Percentiles rank a stretch among this genome's conserved stretches.
These are phyloP conservation scores for Chlorella variabilis DNA, from an alignment of 163 green algal genomes.

Conservation along the genomic window DNA sequence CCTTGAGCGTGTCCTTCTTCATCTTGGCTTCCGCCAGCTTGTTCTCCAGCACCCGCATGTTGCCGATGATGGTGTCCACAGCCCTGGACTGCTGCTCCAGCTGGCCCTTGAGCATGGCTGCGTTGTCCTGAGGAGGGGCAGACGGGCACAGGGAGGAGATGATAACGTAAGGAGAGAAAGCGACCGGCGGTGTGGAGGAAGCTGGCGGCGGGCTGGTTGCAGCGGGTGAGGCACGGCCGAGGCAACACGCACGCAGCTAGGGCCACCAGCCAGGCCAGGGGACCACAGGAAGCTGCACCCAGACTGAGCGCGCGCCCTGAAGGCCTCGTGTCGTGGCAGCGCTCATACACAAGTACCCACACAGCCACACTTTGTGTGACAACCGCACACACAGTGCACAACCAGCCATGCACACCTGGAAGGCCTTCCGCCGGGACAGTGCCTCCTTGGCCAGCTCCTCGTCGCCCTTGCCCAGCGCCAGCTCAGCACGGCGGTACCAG, in stretches of 20 bases:
- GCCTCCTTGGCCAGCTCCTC: slow-evolving; percentile 97
- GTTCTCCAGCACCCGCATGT: slow-evolving; percentile 89
- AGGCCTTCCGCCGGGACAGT: slow-evolving; percentile 89
- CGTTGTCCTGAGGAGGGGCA: slow-evolving; percentile 79
- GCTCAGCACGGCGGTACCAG: slow-evolving; percentile 83
- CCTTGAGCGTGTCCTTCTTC: slow-evolving; percentile 99
- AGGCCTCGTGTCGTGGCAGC: too few species aligned
- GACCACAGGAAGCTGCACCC: too few species aligned
- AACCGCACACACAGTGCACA: too few species aligned
- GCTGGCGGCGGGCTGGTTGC: too few species aligned
- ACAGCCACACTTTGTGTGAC: too few species aligned
- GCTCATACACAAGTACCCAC: too few species aligned
- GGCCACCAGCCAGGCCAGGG: too few species aligned
- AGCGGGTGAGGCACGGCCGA: too few species aligned
- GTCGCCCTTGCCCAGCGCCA: slow-evolving; percentile 94
- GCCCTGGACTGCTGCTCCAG: slow-evolving; percentile 88
- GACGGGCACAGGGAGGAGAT: background rate
- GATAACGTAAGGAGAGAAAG: too few species aligned
- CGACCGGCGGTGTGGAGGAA: too few species aligned
- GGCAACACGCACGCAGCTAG: too few species aligned
- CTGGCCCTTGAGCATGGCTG: slow-evolving; percentile 84
- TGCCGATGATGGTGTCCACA: slow-evolving; percentile 90
- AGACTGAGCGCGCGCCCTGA: too few species aligned
- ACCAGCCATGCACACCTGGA: slow-evolving; percentile 71
- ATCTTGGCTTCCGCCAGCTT: slow-evolving; percentile 91